Base-by-base conservation (phyloP, 768 basidiomycete genomes). In the Lanmaoa rubissima region DNA sequence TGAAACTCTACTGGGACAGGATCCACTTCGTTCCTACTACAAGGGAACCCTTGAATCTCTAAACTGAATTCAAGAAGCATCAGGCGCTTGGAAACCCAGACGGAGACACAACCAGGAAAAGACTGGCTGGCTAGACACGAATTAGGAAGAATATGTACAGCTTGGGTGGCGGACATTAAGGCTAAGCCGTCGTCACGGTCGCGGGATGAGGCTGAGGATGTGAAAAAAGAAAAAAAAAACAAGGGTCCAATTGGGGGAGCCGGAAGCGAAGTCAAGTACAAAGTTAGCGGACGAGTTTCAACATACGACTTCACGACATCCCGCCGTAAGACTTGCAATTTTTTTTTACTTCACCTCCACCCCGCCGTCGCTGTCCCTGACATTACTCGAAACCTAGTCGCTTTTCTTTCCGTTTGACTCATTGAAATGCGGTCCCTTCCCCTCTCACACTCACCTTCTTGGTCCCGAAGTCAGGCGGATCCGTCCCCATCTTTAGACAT, bases 381-480 rank as follows among this genome's bases (percentile, higher is more conserved):
- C 35, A 24, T 38, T 28, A 35, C 26, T n/a, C 26, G 4, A 42
- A 13, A 19, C 11, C 16, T 32, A 14, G n/a, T 28, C 16, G 5
- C 5, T 19, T 36, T 36, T 36, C 35, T 5, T 5, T 26, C 36
- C 49, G 11, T 32, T 32, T 8, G 32, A 11, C 32, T 32, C 32
- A 11, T 31, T 40, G 24, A 42, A 24, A 72, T 72, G 81, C 76
- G 74, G 75, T 67, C 73, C 55, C 60, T 70, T 45, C 63, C 69
- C 48, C 40, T 48, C 57, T 35, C 60, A 39, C 61, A 71, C 41
- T 58, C 68, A 28, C 35, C 58, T 1, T 71, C 72, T 62, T 78
- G 79, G 79, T 67, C 74, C 60, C 71, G 75, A 73, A 72, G 65
- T 63, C 73, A 72, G 62, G 28, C 57, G n/a, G 59, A 69, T 41